Evolutionary conservation across 192 early-diverging fungal genomes (phyloP).

Genomic region (Cetraspora pellucida): DNA sequence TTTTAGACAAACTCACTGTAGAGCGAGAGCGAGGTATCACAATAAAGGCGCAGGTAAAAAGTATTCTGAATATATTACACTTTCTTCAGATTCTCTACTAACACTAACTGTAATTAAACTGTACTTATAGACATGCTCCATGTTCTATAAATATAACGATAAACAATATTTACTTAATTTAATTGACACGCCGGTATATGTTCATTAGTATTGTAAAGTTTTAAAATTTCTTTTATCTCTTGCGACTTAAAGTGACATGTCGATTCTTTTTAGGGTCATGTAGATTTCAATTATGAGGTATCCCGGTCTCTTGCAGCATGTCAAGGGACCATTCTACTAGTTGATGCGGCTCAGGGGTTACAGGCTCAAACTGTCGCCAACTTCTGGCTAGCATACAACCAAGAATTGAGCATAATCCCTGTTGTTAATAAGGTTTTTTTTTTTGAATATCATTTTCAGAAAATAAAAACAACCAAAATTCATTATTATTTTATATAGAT

Average conservation of each 20-base stretch:
- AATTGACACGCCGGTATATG: slow-evolving; percentile 88
- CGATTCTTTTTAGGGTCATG: slow-evolving; percentile 60
- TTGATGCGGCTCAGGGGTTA: slow-evolving; percentile 94
- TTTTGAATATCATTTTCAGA: not conserved
- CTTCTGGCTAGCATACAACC: slow-evolving; percentile 90
- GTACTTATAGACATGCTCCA: slow-evolving; percentile 72
- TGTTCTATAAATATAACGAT: slow-evolving; percentile 87
- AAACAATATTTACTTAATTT: slow-evolving; percentile 88
- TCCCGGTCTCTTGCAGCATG: slow-evolving; percentile 91
- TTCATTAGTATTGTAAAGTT: not conserved
- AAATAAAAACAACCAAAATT: not conserved
- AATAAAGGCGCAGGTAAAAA: slow-evolving; percentile 88
- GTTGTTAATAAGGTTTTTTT: slow-evolving; percentile 83
- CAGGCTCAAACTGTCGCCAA: slow-evolving; percentile 99
- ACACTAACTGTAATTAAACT: too few relatives aligned
- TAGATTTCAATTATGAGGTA: slow-evolving; percentile 97
- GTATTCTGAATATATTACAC: not conserved
- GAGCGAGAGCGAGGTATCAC: slow-evolving; percentile 97
- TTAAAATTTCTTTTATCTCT: not conserved
- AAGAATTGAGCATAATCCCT: slow-evolving; percentile 84
- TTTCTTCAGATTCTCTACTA: too few relatives aligned
- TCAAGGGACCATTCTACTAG: slow-evolving; percentile 89
- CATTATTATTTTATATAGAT: slow-evolving; percentile 50
- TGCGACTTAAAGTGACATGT: not conserved
- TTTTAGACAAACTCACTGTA: slow-evolving; percentile 94